Percentiles rank a stretch among this genome's conserved stretches.
Evolutionary conservation across 2,329 filamentous ascomycete genomes (phyloP).

Genomic region (Cercospora berteroae): DNA sequence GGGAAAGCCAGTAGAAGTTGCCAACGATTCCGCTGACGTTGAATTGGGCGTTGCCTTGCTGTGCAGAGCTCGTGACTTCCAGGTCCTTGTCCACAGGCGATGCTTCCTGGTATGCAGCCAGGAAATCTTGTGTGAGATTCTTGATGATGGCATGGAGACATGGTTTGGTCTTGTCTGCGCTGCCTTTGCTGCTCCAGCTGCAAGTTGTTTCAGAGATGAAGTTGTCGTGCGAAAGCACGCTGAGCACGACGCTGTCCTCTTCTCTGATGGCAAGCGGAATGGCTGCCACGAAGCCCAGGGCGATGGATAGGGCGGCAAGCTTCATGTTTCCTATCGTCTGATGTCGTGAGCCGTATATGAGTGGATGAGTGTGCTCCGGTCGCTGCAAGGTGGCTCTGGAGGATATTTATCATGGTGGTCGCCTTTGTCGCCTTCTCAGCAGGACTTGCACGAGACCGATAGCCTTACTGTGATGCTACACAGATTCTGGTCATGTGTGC

Average conservation of each 20-base stretch:
- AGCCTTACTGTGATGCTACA: neutral
- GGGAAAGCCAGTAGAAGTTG: neutral
- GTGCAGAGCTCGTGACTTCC: neutral
- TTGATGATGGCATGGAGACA: neutral
- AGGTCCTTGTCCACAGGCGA: neutral
- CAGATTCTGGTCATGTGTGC: neutral
- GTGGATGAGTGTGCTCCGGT: neutral
- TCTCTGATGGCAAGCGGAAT: neutral
- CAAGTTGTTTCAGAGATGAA: neutral
- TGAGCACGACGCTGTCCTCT: neutral
- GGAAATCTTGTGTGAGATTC: neutral
- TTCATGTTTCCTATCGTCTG: neutral
- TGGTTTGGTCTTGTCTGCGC: neutral
- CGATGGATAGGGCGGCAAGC: neutral
- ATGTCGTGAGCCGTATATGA: neutral
- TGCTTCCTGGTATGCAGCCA: neutral
- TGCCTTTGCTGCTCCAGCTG: neutral
- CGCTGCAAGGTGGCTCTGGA: neutral
- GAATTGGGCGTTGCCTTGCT: neutral
- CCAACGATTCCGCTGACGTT: neutral
- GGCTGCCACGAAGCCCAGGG: neutral
- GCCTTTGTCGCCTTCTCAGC: neutral
- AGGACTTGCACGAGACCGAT: neutral
- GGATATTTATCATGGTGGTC: neutral
- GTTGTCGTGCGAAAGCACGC: slow-evolving; percentile 1